A percentile compares a stretch with the other conserved stretches of the same genome.
phyloP scores from a whole-genome alignment of 2,329 filamentous ascomycete species.

The Diaporthe capsici region DNA sequence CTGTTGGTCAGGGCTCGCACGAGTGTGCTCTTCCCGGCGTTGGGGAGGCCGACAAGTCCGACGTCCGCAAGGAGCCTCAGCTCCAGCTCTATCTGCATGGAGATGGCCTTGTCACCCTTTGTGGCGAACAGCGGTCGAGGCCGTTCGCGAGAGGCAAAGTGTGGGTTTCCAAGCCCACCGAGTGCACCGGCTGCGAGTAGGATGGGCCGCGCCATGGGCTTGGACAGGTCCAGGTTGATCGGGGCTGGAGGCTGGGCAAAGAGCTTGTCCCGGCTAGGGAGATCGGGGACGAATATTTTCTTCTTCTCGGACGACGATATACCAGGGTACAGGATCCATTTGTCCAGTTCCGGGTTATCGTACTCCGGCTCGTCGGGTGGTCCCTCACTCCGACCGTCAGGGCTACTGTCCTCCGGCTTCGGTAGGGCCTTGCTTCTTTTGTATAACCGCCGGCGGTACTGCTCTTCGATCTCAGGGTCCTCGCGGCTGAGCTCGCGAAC shows the following conservation, averaged over 20 bases:
- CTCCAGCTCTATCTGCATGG: conserved; percentile 86
- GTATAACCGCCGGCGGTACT: conserved; percentile 52
- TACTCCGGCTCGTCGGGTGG: conserved; percentile 58
- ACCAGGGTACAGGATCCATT: conserved; percentile 91
- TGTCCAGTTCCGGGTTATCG: conserved; percentile 70
- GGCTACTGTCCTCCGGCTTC: conserved; percentile 36
- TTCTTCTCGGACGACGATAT: conserved; percentile 78
- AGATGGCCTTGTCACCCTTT: conserved; percentile 84
- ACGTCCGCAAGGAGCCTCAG: conserved; percentile 96
- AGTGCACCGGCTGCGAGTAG: conserved; percentile 89
- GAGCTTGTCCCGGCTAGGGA: conserved; percentile 66
- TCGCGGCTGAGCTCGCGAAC: conserved; percentile 84
- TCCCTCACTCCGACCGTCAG: conserved; percentile 54
- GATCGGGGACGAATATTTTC: conserved; percentile 62
- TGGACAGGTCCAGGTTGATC: conserved; percentile 79
- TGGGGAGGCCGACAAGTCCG: conserved; percentile 93
- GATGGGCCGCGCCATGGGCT: conserved; percentile 85
- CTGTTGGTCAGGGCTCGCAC: conserved; percentile 90
- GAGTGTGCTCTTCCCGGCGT: conserved; percentile 95
- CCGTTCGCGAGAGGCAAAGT: conserved; percentile 85
- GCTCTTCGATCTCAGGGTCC: conserved; percentile 82
- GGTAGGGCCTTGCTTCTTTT: conserved; percentile 42
- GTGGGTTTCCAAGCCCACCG: conserved; percentile 92
- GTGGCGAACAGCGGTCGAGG: conserved; percentile 89
- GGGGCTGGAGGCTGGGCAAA: conserved; percentile 80